Base-by-base conservation (phyloP, 768 basidiomycete species). In the Trametes maxima region DNA sequence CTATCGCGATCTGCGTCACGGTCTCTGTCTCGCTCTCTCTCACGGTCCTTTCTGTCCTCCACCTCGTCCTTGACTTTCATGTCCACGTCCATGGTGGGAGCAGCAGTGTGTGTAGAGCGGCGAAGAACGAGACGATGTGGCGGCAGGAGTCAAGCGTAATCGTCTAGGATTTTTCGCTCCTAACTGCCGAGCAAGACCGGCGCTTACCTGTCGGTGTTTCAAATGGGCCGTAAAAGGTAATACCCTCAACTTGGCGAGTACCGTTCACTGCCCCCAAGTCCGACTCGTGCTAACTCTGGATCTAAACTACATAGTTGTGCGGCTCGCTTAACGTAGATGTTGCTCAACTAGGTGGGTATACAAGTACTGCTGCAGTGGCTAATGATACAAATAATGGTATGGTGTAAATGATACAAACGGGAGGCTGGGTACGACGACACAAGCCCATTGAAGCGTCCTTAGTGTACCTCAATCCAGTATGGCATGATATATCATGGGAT, bases 61-160 rank as follows among this genome's bases (percentile, higher is more conserved):
- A 78, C 75, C 64, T 90, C 87, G 58, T 90, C 88, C 73, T 90
- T 91, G 70, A 74, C 79, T 74, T 89, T 88, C 88, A 90, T 90
- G 68, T 92, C 90, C 65, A 91, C 82, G 72, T 92, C 90, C 90
- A 92, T 92, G 60, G 57, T 46, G 55, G 52, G 36, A 25, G 45
- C 21, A 7, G 21, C 17, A 28, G 59, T n/a, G 49, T 17, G 49
- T n/a, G 44, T 25, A 39, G 43, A 21, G 33, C 33, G 35, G 37
- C 24, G 42, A 46, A 40, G 37, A 24, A 48, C 40, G 36, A 50
- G 52, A 60, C 51, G 37, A 45, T 47, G 52, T 60, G 59, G 52
- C 51, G 51, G 59, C 19, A 54, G 40, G 51, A 53, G 59, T 40
- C 59, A 55, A 60, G 54, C 36, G 59, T 40, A 42, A n/a, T 59